Conservation (phyloP, 2,329 filamentous ascomycete genomes). For the Raffaelea deltoideospora region DNA sequence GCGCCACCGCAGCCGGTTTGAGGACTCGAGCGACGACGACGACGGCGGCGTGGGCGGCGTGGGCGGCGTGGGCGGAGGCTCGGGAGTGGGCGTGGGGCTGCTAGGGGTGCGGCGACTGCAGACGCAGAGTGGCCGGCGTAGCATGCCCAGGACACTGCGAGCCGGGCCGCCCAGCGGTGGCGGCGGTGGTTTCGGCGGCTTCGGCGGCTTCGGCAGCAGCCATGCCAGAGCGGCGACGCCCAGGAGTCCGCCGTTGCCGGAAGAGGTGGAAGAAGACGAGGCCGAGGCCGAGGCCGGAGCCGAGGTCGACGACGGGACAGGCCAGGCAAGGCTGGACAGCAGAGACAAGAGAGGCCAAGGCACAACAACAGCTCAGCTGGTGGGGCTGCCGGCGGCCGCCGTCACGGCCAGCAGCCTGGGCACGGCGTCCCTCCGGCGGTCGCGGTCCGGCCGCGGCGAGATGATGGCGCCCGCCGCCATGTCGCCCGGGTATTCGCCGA, state of each 20-base stretch:
- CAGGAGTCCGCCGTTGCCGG: constrained; percentile 22
- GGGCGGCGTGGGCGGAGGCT: constrained; percentile 2
- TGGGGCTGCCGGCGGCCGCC: too few relatives aligned
- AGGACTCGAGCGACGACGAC: constrained; percentile 49
- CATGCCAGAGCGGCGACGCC: too few relatives aligned
- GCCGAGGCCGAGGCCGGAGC: background rate
- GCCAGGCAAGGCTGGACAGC: too few relatives aligned
- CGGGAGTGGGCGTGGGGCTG: background rate
- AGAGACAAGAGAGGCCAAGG: too few relatives aligned
- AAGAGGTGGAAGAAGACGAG: constrained; percentile 17
- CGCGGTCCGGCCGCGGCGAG: constrained; percentile 25
- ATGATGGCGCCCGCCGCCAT: constrained; percentile 10
- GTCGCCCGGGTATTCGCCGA: constrained; percentile 8
- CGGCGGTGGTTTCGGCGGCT: background rate
- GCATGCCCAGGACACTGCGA: constrained; percentile 19
- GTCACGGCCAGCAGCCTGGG: constrained; percentile 1
- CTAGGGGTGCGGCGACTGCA: too few relatives aligned
- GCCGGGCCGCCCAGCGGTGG: constrained; percentile 10
- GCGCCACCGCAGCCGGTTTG: constrained; percentile 32
- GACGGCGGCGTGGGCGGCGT: constrained; percentile 15
- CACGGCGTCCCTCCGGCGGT: constrained; percentile 19
- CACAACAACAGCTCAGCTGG: too few relatives aligned
- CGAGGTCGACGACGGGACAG: constrained; percentile 13
- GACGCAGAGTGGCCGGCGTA: too few relatives aligned
- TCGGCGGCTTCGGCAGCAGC: background rate